Evolutionary conservation across 148 eudicot genomes (phyloP).

Genomic region (Selenicereus undatus): DNA sequence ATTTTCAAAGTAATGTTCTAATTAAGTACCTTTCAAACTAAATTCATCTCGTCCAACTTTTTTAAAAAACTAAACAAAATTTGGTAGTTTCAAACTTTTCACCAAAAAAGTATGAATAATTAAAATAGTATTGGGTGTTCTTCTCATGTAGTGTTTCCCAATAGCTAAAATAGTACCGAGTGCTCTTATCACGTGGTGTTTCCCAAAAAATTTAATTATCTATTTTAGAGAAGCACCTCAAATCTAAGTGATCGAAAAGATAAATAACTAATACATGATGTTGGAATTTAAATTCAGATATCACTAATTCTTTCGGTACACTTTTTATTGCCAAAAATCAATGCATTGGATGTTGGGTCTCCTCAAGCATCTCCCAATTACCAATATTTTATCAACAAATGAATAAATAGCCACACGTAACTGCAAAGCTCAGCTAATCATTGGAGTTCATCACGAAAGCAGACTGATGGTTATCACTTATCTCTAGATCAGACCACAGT

Average conservation of each 20-base stretch:
- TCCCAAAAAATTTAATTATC: neutral
- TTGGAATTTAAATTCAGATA: neutral
- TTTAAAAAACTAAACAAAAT: too few relatives aligned
- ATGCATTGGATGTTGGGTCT: neutral
- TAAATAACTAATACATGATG: neutral
- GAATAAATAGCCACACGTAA: too few relatives aligned
- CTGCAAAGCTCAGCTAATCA: too few relatives aligned
- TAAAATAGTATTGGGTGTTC: neutral
- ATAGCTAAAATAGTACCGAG: neutral
- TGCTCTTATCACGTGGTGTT: neutral
- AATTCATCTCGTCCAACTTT: neutral
- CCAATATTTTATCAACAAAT: too few relatives aligned
- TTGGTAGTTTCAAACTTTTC: too few relatives aligned
- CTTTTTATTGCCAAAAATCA: neutral
- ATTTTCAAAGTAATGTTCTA: neutral
- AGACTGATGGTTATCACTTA: too few relatives aligned
- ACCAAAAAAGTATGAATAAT: too few relatives aligned
- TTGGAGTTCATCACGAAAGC: neutral
- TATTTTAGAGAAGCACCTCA: neutral
- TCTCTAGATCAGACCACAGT: neutral
- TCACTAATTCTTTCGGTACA: too few relatives aligned
- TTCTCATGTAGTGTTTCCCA: neutral
- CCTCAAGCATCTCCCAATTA: neutral
- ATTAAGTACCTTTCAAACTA: neutral
- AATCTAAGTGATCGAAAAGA: neutral